Evolutionary conservation across 306 rosid species (phyloP), one percentile per base, ranked within the genome.

Genomic region (Cucumis sativus): DNA sequence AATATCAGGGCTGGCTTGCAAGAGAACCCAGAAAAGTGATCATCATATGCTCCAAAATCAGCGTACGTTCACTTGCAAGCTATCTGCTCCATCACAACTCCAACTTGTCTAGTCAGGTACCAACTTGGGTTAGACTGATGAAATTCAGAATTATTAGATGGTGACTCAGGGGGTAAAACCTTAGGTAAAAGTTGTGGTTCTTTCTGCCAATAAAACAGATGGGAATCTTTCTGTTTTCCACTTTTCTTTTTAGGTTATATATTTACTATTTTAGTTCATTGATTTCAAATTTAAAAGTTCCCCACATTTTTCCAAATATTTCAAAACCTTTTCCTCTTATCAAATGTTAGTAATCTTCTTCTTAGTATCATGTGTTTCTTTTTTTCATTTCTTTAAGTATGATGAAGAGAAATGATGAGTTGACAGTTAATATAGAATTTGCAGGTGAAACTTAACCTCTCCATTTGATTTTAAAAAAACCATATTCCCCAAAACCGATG

Each of bases 1-100:
- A 79, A 84, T 82, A 84, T 79, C 80, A 74, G 54, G 59, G 23
- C 21, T 55, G 21, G 70, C 62, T 71, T 73, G 62, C 77, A 73
- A 51, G 77, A 73, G 61, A 72, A 72, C 13, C 76, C 41, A 49
- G 61, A 72, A 72, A 51, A 79, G 82, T 88, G 71, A 79, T 80
- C 90, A 80, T 79, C 91, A 84, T 88, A 85, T 93, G 97, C 96
- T 62, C 61, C 54, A 76, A 84, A 86, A 88, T 88, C 88, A 83
- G 66, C 82, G 51, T 2, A 64, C 88, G 89, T 88, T 87, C 91
- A 87, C 73, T 76, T 86, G 75, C 64, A 43, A 79, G 86, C 80
- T 85, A 81, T 89, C 80, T 30, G 77, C 83, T 79, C 89, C 89
- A 79, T 73, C 76, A 82, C 90, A 80, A 84, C 89, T 83, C 88